Percentiles rank a stretch among this genome's conserved stretches.
Conservation (phyloP, 2,329 filamentous ascomycete genomes). For the Fusarium drepaniforme region DNA sequence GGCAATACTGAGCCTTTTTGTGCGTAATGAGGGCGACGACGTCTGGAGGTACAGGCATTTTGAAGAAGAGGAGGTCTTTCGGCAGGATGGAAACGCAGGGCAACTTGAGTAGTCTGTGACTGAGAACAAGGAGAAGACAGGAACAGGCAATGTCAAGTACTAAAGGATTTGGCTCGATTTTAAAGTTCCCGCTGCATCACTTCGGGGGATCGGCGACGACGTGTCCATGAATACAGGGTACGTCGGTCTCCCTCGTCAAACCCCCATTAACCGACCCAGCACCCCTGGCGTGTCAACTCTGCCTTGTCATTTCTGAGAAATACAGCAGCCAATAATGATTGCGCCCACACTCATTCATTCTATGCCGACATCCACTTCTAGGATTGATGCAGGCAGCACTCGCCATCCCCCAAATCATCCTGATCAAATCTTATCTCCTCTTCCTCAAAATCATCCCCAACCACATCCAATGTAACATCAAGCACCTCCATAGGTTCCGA, state of each 20-base stretch:
- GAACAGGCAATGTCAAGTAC: too few relatives aligned
- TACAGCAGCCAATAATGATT: neutral
- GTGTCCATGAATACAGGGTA: neutral
- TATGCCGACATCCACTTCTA: neutral
- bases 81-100: too few relatives aligned
- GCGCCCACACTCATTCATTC: neutral
- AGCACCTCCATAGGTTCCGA: neutral
- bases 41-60: conserved; percentile 9
- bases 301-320: neutral
- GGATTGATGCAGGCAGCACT: neutral
- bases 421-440: neutral
- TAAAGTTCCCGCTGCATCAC: neutral
- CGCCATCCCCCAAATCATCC: neutral
- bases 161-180: neutral
- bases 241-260: neutral
- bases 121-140: too few relatives aligned
- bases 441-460: neutral
- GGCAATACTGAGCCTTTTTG: conserved; percentile 34
- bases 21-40: conserved; percentile 8
- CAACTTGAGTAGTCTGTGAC: too few relatives aligned
- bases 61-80: too few relatives aligned
- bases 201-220: neutral
- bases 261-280: too few relatives aligned
- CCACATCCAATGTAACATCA: neutral
- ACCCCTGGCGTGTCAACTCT: neutral